Base-by-base conservation (phyloP, 176 grass and related monocot genomes). In the Tillandsia leiboldiana region DNA sequence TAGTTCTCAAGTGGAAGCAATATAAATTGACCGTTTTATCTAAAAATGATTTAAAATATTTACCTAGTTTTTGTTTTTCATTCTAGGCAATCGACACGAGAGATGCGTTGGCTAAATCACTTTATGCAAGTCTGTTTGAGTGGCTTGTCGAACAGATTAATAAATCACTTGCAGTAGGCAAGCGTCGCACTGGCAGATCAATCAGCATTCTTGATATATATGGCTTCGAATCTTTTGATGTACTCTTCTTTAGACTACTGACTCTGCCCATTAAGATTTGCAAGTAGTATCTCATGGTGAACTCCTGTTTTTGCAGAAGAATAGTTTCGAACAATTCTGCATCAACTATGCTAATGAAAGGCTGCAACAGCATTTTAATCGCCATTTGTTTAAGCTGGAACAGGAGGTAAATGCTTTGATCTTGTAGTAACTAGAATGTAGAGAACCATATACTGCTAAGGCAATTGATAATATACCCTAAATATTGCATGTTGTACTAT, bases 181-280 rank as follows among this genome's bases (percentile, higher is more conserved):
- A 99, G 73, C 82, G 86, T 68, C 86, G 78, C 75, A 90, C 84
- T 64, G 89, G 89, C 67, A 88, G 89, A 93, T 99, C 94, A 28
- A 99, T 99, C 69, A 90, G 86, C 77, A 99, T 99, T 83, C 89
- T 99, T 75, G 94, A 99, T 76, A 99, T 99, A 18, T 99, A 99
- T 13, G 94, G 94, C 59, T 99, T 99, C 64, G 94, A 99, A 73
- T 99, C 94, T 69, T 99, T 99, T 70, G 81, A 91, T 80, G 89
- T 91, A 91, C 78, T 83, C 11, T 49, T 53, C 28, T 69, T 73
- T 63, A 69, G n/a, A 53, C 69, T 8, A 74, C n/a, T 67, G 63
- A 7, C n/a, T 7, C 20, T 80, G 11, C 75, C 26, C 48, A n/a
- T 77, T 80, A 53, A 51, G 64, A 54, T 63, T 76, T 1, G 33